These are phyloP conservation scores for Nakazawaea pomicola DNA, from an alignment of 805 yeast genomes.

Conservation along the genomic window DNA sequence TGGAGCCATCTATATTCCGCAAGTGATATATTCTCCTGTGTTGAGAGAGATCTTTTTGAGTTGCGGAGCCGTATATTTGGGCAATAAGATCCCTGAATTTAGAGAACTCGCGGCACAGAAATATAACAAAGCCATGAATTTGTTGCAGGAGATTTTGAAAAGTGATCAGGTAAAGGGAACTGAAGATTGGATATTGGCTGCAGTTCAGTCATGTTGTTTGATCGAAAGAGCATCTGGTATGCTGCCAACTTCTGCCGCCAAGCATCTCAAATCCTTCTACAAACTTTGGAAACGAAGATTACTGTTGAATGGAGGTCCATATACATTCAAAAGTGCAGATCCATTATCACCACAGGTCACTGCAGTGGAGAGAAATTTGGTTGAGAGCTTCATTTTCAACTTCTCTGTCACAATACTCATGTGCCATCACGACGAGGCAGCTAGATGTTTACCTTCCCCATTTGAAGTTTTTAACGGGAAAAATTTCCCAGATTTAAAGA, in stretches of 20 bases:
- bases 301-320: no score
- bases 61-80: conserved; percentile 36
- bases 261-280: conserved; percentile 29
- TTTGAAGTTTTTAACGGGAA: conserved; percentile 24
- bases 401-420: conserved; percentile 34
- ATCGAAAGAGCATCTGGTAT: conserved; percentile 29
- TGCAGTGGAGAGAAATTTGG: conserved; percentile 30
- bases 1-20: conserved; percentile 34
- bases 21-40: conserved; percentile 24
- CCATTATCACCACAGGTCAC: no score
- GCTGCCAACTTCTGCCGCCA: conserved; percentile 22
- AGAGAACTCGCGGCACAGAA: conserved; percentile 20
- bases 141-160: conserved; percentile 20
- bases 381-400: conserved; percentile 40
- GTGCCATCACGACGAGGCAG: conserved; percentile 23
- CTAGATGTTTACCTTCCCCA: conserved; percentile 34
- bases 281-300: conserved; percentile 26
- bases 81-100: conserved; percentile 26
- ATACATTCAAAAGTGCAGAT: no score
- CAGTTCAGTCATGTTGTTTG: conserved; percentile 32
- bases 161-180: conserved; percentile 21
- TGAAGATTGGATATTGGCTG: conserved; percentile 36
- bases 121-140: conserved; percentile 18
- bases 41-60: conserved; percentile 30
- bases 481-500: conserved; percentile 6